Percentiles rank a stretch among this genome's conserved stretches.
Evolutionary conservation across 1,139 yeast genomes (phyloP).

Genomic region (Suhomyces bribrorum): DNA sequence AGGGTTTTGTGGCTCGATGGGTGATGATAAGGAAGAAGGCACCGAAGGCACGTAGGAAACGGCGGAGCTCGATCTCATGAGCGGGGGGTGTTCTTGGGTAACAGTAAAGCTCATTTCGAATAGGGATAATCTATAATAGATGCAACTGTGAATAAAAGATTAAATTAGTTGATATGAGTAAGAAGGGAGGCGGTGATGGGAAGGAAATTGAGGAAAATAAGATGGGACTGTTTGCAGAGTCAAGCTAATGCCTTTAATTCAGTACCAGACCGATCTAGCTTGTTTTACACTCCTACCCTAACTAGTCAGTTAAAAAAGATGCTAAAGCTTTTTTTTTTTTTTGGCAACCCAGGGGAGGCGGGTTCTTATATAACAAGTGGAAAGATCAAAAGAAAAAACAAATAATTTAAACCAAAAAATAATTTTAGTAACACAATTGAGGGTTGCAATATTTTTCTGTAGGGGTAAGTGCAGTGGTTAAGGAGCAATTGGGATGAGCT

Average conservation of each 20-base stretch:
- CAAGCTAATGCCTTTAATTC: neutral
- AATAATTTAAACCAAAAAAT: constrained; percentile 2
- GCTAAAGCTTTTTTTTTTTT: neutral
- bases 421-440: constrained; percentile 4
- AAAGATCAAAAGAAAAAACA: constrained; percentile 3
- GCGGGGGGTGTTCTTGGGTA: constrained; percentile 5
- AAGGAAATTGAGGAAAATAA: no score
- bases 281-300: neutral
- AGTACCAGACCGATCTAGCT: neutral
- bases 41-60: neutral
- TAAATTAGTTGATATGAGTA: neutral
- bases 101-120: constrained; percentile 1
- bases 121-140: neutral
- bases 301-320: neutral
- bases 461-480: constrained; percentile 6
- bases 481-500: constrained; percentile 1
- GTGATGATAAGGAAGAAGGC: constrained; percentile 1
- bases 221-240: neutral
- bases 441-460: constrained; percentile 8
- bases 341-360: constrained; percentile 5
- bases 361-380: constrained; percentile 3
- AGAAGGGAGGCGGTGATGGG: no score
- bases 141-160: neutral
- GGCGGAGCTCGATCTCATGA: constrained; percentile 1
- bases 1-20: constrained; percentile 3